phyloP scores from a whole-genome alignment of 192 early-diverging fungal species.

The Coemansia sp. region DNA sequence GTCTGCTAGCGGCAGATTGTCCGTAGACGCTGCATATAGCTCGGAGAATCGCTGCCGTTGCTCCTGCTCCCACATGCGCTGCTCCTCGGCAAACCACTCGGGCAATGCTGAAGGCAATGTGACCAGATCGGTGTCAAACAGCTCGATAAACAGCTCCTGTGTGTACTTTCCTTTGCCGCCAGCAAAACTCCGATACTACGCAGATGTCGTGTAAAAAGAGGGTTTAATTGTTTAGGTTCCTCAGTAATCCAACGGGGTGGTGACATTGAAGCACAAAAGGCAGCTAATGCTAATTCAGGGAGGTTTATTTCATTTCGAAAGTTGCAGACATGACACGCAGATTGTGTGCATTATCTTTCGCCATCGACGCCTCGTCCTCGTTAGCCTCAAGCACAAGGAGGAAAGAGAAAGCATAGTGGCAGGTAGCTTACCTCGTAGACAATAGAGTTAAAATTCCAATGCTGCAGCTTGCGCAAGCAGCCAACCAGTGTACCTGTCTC shows the following conservation, averaged over 20 bases:
- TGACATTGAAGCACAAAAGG: neutral
- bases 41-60: slow-evolving; percentile 28
- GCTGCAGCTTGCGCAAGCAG: slow-evolving; percentile 87
- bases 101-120: slow-evolving; percentile 77
- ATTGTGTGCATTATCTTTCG: slow-evolving; percentile 1
- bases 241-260: neutral
- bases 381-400: too few species aligned
- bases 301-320: neutral
- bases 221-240: neutral
- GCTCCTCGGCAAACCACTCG: slow-evolving; percentile 75
- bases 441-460: slow-evolving; percentile 97
- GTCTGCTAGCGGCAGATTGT: neutral
- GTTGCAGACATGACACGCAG: neutral
- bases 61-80: slow-evolving; percentile 58
- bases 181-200: slow-evolving; percentile 84
- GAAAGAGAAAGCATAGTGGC: too few species aligned
- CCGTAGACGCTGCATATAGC: slow-evolving; percentile 10
- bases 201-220: neutral
- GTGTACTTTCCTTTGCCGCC: slow-evolving; percentile 81
- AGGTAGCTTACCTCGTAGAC: slow-evolving; percentile 72
- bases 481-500: slow-evolving; percentile 94
- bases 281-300: too few species aligned
- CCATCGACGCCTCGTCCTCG: too few species aligned
- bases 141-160: slow-evolving; percentile 94
- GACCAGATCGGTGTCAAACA: slow-evolving; percentile 91